Evolutionary conservation across 1,284 basidiomycete species (phyloP), one percentile per base, ranked within the genome.

Genomic region (Phylloboletellus chloephorus): DNA sequence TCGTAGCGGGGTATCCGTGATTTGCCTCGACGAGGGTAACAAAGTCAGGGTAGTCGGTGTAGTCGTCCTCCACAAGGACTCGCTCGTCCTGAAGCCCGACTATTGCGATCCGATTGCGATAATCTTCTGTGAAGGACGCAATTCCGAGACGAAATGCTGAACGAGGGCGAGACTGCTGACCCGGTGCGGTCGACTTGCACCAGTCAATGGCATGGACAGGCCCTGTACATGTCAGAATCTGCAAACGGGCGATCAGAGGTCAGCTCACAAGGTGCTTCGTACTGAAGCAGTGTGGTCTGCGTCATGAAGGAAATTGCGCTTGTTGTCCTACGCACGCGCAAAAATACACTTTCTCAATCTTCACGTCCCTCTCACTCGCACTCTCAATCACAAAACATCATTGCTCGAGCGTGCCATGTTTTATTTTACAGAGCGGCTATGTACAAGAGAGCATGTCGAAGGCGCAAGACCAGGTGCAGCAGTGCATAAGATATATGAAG

Each of bases 1-100:
- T 81, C 7, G 87, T 90, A 6, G 85, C 85, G 7, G 88, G 89
- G 64, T 90, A 92, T 37, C 86, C 86, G 52, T 90, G 86, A 50
- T 77, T 74, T 5, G 82, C 78, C 53, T 90, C 81, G 50, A 84
- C 87, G 19, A 90, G 74, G 7, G 81, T 80, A 29, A 82, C 78
- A 59, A 92, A 91, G 65, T 89, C 86, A 7, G 83, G 76, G 54
- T 86, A 85, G 56, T 85, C 82, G 34, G 74, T 76, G 56, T 78
- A 85, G 60, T 88, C 85, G 52, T 88, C 84, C 56, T 90, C 86
- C 7, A 88, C 79, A 9, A 89, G 72, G 17, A 88, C 82, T 21
- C 84, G 76, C 55, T 90, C 88, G 53, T 88, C 84, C 54, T 86
- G 83, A 43, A 90, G 71, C 2, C 87, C 86, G n/a, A 86, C 71